Conservation (phyloP, 495 filamentous ascomycete genomes). For the Penicillium angulare region DNA sequence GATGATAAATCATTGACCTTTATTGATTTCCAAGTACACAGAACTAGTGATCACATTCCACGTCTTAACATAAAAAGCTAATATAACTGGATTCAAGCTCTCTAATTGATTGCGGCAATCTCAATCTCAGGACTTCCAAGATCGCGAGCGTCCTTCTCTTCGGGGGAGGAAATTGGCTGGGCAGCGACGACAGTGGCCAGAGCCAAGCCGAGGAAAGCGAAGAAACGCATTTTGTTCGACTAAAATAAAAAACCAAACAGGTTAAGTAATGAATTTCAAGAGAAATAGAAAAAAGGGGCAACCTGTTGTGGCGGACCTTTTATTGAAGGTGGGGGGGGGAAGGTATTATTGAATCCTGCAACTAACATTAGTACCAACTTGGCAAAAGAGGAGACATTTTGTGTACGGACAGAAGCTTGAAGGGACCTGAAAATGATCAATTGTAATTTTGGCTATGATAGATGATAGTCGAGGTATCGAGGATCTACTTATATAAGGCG, state of each 20-base stretch:
- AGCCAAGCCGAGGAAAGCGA: neutral
- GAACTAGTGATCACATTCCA: neutral
- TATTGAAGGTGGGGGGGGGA: no score
- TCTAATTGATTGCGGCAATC: neutral
- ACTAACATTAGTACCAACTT: neutral
- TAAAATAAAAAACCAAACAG: neutral
- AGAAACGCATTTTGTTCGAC: neutral
- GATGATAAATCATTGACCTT: neutral
- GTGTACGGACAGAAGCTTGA: neutral
- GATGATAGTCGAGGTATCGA: no score
- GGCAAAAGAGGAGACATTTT: neutral
- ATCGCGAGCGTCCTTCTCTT: neutral
- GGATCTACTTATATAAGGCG: no score
- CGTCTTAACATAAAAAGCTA: neutral
- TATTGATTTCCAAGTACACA: no score
- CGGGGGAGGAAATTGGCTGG: neutral
- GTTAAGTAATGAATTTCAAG: no score
- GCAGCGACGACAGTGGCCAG: neutral
- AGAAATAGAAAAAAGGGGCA: no score
- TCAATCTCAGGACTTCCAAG: neutral
- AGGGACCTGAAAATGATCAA: no score
- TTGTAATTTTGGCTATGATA: no score
- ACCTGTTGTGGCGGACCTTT: no score
- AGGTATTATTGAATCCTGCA: neutral
- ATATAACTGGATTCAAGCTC: no score